A percentile compares a stretch with the other conserved stretches of the same genome.
phyloP scores from a whole-genome alignment of 495 filamentous ascomycete species.

The Xylaria palmicola region DNA sequence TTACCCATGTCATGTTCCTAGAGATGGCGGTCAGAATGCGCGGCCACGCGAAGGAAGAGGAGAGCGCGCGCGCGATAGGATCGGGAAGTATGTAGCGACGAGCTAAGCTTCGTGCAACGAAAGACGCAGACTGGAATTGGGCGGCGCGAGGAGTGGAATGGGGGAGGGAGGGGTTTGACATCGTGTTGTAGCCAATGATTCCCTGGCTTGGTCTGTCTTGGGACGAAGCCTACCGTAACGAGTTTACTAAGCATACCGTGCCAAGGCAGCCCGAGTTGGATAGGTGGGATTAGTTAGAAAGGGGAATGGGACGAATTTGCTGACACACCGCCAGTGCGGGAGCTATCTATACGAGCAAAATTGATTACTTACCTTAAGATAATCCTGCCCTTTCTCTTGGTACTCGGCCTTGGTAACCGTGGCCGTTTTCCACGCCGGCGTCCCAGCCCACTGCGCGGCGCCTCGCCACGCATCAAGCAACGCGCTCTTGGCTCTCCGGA shows the following conservation, averaged over 20 bases:
- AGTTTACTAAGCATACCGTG: constrained; percentile 13
- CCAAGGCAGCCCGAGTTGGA: constrained; percentile 5
- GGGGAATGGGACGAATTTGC: constrained; percentile 10
- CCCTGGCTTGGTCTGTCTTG: neutral
- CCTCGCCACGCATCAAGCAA: constrained; percentile 89
- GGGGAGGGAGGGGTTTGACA: neutral
- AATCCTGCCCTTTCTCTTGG: constrained; percentile 79
- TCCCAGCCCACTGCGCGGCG: constrained; percentile 74
- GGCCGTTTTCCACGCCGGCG: constrained; percentile 45
- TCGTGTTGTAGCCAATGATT: neutral
- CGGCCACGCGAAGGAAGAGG: neutral
- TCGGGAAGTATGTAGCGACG: constrained; percentile 8
- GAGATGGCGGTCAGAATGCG: constrained; percentile 15
- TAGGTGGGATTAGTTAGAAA: no score
- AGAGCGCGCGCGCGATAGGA: no score
- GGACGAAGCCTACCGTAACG: neutral
- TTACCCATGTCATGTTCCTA: constrained; percentile 85
- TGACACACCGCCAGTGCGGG: constrained; percentile 6
- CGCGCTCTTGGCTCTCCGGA: constrained; percentile 70
- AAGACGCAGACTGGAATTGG: neutral
- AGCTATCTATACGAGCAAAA: neutral
- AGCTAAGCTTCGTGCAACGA: constrained; percentile 8
- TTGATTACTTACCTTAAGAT: constrained; percentile 66
- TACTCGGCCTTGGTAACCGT: constrained; percentile 72
- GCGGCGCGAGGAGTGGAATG: neutral